Conservation (phyloP, 1,139 yeast genomes). For the Blastobotrys malaysiensis region DNA sequence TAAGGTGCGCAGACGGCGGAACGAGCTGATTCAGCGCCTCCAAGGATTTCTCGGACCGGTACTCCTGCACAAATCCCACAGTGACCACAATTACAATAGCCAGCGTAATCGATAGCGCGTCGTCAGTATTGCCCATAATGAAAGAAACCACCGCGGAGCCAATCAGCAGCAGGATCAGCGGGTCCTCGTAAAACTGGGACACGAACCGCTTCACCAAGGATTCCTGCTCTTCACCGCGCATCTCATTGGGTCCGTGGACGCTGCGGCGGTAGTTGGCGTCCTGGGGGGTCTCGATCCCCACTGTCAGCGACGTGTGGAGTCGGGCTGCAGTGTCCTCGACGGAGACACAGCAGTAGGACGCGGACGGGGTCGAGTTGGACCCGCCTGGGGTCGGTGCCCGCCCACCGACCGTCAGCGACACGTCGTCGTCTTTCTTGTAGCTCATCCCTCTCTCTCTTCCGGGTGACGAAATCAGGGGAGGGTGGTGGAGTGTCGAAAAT, state of each 20-base stretch:
- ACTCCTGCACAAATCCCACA: constrained; percentile 95
- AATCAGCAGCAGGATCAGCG: constrained; percentile 74
- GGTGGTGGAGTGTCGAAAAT: background rate
- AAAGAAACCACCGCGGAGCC: constrained; percentile 84
- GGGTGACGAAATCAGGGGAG: background rate
- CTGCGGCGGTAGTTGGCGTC: constrained; percentile 68
- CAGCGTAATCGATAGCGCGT: constrained; percentile 75
- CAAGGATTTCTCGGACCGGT: constrained; percentile 85
- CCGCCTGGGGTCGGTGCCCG: background rate
- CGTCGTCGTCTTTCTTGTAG: background rate
- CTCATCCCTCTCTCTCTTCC: background rate
- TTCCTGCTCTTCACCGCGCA: constrained; percentile 71
- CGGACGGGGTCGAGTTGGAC: constrained; percentile 28
- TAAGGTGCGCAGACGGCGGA: constrained; percentile 88
- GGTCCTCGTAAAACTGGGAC: constrained; percentile 79
- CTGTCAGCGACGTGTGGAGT: constrained; percentile 51
- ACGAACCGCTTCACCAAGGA: constrained; percentile 62
- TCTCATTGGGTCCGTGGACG: constrained; percentile 72
- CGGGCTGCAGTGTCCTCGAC: constrained; percentile 57
- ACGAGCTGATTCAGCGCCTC: constrained; percentile 88
- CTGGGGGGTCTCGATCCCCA: constrained; percentile 61
- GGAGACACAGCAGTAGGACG: constrained; percentile 51
- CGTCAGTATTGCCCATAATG: constrained; percentile 89
- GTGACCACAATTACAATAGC: constrained; percentile 88
- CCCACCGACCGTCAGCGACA: background rate